These are phyloP conservation scores for Hirsutella minnesotensis DNA, from an alignment of 2,329 filamentous ascomycete species.

Conservation along the genomic window DNA sequence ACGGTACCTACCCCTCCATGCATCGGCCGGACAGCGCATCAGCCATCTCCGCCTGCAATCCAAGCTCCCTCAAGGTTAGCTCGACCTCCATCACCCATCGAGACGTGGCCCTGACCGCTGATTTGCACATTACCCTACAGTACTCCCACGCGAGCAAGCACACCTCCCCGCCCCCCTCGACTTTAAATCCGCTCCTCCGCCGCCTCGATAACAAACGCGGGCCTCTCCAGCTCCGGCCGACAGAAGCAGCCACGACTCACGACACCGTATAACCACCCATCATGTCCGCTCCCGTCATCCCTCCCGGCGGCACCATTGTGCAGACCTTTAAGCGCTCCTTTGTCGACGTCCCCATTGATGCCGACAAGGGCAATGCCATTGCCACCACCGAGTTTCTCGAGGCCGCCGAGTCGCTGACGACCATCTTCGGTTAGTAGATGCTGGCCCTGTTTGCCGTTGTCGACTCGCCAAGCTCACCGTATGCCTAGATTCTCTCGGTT, in stretches of 20 bases:
- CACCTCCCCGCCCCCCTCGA: too few relatives aligned
- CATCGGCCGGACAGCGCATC: too few relatives aligned
- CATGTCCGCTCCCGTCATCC: conserved; percentile 42
- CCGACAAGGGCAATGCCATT: conserved; percentile 64
- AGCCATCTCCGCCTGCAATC: too few relatives aligned
- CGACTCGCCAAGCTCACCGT: neutral
- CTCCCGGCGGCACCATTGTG: conserved; percentile 68
- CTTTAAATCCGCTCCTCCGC: too few relatives aligned
- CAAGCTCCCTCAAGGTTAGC: too few relatives aligned
- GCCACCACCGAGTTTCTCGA: conserved; percentile 81
- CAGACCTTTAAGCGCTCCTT: conserved; percentile 78
- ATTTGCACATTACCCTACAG: too few relatives aligned
- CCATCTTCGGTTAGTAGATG: conserved; percentile 63
- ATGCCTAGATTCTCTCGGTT: conserved; percentile 45
- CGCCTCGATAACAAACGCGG: too few relatives aligned
- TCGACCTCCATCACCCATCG: too few relatives aligned
- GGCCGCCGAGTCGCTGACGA: conserved; percentile 75
- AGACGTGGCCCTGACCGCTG: too few relatives aligned
- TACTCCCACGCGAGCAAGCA: too few relatives aligned
- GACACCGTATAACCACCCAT: conserved; percentile 10
- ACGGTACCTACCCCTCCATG: too few relatives aligned
- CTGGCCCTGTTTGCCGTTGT: neutral
- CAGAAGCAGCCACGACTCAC: neutral
- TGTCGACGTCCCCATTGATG: conserved; percentile 65
- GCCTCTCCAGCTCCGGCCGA: too few relatives aligned